A percentile compares a stretch with the other conserved stretches of the same genome.
Conservation (phyloP, 805 yeast genomes). For the Priceomyces haplophilus region DNA sequence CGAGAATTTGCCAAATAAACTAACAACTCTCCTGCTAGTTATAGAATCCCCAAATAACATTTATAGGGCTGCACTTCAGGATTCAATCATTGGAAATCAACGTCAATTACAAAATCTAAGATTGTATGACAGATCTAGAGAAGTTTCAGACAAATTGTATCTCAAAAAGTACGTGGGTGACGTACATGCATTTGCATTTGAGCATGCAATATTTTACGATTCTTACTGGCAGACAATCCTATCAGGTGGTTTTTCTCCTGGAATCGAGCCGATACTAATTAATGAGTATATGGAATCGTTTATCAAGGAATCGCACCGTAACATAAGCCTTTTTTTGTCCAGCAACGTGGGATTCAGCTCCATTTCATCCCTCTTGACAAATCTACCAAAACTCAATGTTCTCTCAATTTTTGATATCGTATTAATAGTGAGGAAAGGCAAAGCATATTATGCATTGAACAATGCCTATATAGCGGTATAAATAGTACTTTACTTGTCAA, state of each 20-base stretch:
- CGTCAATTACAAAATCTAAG: slow-evolving; percentile 9
- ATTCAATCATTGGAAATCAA: slow-evolving; percentile 10
- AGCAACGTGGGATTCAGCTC: neutral
- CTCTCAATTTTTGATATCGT: slow-evolving; percentile 4
- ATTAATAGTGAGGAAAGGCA: neutral
- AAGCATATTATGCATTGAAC: neutral
- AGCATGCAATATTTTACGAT: slow-evolving; percentile 12
- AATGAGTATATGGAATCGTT: slow-evolving; percentile 2
- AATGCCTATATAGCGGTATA: neutral
- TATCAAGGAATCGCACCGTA: neutral
- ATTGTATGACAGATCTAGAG: slow-evolving; percentile 16
- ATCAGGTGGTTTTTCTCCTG: neutral
- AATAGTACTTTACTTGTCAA: neutral
- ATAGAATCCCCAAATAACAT: slow-evolving; percentile 14
- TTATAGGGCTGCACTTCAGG: slow-evolving; percentile 8
- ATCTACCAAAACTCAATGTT: neutral
- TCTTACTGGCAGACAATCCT: neutral
- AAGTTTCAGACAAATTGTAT: slow-evolving; percentile 12
- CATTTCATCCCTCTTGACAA: neutral
- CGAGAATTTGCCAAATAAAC: slow-evolving; percentile 7
- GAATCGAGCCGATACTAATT: neutral
- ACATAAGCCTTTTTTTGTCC: neutral
- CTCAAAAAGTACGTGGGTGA: slow-evolving; percentile 10
- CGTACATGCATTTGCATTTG: slow-evolving; percentile 8
- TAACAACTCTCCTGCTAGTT: slow-evolving; percentile 10